Conservation (phyloP, 2,329 filamentous ascomycete genomes). For the Teratosphaeria destructans region DNA sequence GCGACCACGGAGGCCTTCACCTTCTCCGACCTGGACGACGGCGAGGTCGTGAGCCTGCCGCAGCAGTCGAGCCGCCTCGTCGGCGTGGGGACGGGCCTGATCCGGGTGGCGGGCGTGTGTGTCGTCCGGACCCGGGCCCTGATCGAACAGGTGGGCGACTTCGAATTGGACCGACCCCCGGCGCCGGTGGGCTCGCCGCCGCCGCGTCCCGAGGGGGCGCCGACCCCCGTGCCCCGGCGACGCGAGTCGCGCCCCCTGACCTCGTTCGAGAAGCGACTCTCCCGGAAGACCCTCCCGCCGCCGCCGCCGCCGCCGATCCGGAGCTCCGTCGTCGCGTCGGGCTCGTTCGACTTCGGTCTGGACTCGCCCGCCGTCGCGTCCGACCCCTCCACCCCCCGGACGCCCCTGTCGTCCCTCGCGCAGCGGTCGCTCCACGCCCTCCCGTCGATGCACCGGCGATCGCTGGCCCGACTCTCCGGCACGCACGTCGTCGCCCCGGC, state of each 20-base stretch:
- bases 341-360: background rate
- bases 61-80: slow-evolving; percentile 22
- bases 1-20: slow-evolving; percentile 71
- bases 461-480: slow-evolving; percentile 7
- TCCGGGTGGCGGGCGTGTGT: slow-evolving; percentile 83
- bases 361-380: background rate
- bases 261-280: slow-evolving; percentile 11
- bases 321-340: background rate
- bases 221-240: background rate
- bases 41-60: slow-evolving; percentile 68
- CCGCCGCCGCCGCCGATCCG: slow-evolving; percentile 6
- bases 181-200: background rate
- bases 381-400: background rate
- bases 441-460: background rate
- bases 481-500: slow-evolving; percentile 5
- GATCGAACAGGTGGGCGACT: slow-evolving; percentile 60
- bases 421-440: background rate
- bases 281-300: slow-evolving; percentile 8
- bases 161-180: slow-evolving; percentile 9
- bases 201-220: background rate
- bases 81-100: slow-evolving; percentile 20
- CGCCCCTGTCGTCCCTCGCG: background rate
- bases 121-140: slow-evolving; percentile 76
- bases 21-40: slow-evolving; percentile 55
- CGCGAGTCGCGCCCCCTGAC: background rate